phyloP scores from a whole-genome alignment of 148 eudicot species.

The Oxyria digyna region DNA sequence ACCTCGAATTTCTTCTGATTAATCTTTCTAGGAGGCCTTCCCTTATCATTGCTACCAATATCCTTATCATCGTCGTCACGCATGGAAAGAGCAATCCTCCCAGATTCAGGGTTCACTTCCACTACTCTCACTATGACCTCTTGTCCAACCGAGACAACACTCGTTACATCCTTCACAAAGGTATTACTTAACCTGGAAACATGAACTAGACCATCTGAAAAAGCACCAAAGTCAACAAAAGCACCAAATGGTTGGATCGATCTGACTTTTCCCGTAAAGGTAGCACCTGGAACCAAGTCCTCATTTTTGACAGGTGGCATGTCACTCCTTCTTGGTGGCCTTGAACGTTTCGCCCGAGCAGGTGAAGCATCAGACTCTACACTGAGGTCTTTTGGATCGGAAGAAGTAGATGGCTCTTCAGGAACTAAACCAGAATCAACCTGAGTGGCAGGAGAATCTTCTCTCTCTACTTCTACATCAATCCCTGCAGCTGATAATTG shows the following conservation, averaged over 20 bases:
- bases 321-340: conserved; percentile 67
- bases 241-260: conserved; percentile 95
- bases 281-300: conserved; percentile 78
- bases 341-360: conserved; percentile 35
- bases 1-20: conserved; percentile 31
- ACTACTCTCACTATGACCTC: conserved; percentile 84
- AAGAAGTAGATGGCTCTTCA: conserved; percentile 17
- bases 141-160: conserved; percentile 70
- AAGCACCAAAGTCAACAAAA: conserved; percentile 96
- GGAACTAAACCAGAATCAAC: conserved; percentile 25
- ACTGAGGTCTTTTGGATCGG: conserved; percentile 28
- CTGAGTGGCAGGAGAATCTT: conserved; percentile 25
- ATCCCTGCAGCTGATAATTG: conserved; percentile 44
- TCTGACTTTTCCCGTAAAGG: conserved; percentile 71
- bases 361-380: conserved; percentile 29
- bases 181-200: conserved; percentile 67
- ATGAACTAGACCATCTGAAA: conserved; percentile 89
- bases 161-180: conserved; percentile 76
- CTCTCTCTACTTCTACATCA: conserved; percentile 63
- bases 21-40: conserved; percentile 40
- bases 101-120: conserved; percentile 59
- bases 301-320: conserved; percentile 92
- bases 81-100: conserved; percentile 85
- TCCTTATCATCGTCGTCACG: conserved; percentile 51
- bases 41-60: conserved; percentile 23